Evolutionary conservation across 1,139 yeast genomes (phyloP), one percentile per base, ranked within the genome.

Genomic region (Arxiozyma slooffiae): DNA sequence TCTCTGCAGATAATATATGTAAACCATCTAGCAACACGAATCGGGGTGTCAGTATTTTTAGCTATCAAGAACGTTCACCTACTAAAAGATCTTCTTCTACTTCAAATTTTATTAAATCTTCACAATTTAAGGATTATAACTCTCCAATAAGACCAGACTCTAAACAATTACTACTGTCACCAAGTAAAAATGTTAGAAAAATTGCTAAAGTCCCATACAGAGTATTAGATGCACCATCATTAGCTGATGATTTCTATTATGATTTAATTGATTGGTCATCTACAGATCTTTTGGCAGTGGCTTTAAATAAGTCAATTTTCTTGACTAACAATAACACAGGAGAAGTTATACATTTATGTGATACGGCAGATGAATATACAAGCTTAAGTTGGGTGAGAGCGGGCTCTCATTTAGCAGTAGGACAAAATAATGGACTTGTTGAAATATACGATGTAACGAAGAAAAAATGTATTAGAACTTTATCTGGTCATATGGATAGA

Each of bases 401-500:
- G n/a, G 94, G 97, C 37, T 83, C 95, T 20, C 97, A 92, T 71
- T 66, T 92, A 45, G 97, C 98, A 0, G 81, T 92, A 14, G 99
- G 99, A 3, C 88, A 97, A 1, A 77, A 79, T 52, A 76, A 80
- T 47, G 98, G 98, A 0, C 66, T 83, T 42, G 97, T 92, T 5
- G 96, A 90, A 63, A 88, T 92, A 23, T 92, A 97, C 95, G 98
- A 94, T 67, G 95, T 92, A 0, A 80, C 85, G n/a, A 82, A 83
- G 49, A 77, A 80, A 54, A 84, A 86, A 67, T 82, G 95, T 60
- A 80, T 90, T 11, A 76, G 98, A 55, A 83, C 95, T 11, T 86
- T 94, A 92, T 78, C 92, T 1, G 98, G 98, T 3, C 99, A 92
- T 70, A 74, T 79, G 38, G 78, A 84, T 48, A 75, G 98, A 53